Evolutionary conservation across 139 green algal species (phyloP).

Genomic region (Chlorella sp.): DNA sequence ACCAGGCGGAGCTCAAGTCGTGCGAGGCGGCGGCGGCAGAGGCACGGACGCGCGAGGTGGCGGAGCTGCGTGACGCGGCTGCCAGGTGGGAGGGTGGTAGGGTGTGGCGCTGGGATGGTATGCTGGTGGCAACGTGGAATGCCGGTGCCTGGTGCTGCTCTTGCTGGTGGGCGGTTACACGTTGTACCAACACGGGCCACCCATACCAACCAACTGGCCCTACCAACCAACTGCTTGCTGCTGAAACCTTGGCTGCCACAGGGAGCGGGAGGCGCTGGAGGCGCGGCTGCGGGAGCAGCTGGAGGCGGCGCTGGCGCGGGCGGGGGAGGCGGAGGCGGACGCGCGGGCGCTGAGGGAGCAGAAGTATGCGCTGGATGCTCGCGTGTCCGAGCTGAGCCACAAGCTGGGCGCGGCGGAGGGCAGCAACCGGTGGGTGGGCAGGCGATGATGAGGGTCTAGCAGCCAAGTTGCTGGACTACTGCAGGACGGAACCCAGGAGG

Average conservation of each 20-base stretch:
- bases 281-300: constrained; percentile 33
- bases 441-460: too few relatives aligned
- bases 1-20: constrained; percentile 57
- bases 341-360: constrained; percentile 68
- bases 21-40: constrained; percentile 53
- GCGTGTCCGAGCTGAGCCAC: constrained; percentile 75
- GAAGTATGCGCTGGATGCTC: constrained; percentile 82
- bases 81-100: constrained; percentile 47
- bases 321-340: constrained; percentile 64
- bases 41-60: constrained; percentile 46
- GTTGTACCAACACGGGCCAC: too few relatives aligned
- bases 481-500: too few relatives aligned
- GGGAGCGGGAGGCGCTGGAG: constrained; percentile 33
- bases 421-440: constrained; percentile 29
- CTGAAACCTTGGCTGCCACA: not conserved
- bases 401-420: constrained; percentile 70
- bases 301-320: constrained; percentile 15
- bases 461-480: too few relatives aligned
- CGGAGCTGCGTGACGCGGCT: constrained; percentile 51
- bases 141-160: too few relatives aligned
- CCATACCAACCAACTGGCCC: too few relatives aligned
- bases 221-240: not conserved
- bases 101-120: not conserved
- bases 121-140: too few relatives aligned
- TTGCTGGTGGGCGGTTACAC: too few relatives aligned